These are phyloP conservation scores for Akanthomyces dipterigenus DNA, from an alignment of 2,329 filamentous ascomycete species.

Conservation along the genomic window DNA sequence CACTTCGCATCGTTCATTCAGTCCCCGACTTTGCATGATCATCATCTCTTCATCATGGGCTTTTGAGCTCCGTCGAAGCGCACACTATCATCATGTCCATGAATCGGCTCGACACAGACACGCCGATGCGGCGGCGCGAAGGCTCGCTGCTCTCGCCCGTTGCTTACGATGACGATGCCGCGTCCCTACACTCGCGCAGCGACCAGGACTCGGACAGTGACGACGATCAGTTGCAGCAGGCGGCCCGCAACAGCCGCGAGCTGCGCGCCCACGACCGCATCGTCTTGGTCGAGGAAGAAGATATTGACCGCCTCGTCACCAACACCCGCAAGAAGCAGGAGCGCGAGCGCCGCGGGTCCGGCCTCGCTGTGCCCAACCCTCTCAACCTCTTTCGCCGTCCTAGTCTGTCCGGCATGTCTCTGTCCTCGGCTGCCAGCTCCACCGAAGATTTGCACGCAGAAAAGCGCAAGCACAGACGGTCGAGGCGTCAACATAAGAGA, in stretches of 20 bases:
- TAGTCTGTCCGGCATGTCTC: constrained; percentile 28
- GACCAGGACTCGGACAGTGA: constrained; percentile 73
- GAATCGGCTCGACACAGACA: constrained; percentile 5
- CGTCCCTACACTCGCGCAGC: constrained; percentile 58
- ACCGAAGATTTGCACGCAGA: constrained; percentile 41
- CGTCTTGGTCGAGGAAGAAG: constrained; percentile 70
- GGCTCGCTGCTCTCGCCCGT: constrained; percentile 54
- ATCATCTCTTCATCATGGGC: constrained; percentile 4
- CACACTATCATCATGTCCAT: background rate
- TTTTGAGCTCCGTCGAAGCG: background rate
- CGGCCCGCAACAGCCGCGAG: constrained; percentile 62
- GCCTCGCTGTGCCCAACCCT: constrained; percentile 44
- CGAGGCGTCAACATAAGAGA: constrained; percentile 46
- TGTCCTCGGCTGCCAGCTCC: constrained; percentile 33
- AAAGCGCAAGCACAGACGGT: constrained; percentile 39
- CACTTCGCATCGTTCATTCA: background rate
- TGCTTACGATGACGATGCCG: constrained; percentile 62
- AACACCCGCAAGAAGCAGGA: constrained; percentile 44
- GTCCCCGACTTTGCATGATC: background rate
- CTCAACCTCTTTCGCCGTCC: constrained; percentile 36
- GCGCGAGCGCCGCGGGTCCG: constrained; percentile 42
- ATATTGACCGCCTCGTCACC: constrained; percentile 54
- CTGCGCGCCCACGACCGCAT: constrained; percentile 62
- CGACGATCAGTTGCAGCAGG: constrained; percentile 61
- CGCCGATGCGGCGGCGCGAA: constrained; percentile 16